These are phyloP conservation scores for Debaryomyces hansenii DNA, from an alignment of 805 yeast genomes.

Conservation along the genomic window DNA sequence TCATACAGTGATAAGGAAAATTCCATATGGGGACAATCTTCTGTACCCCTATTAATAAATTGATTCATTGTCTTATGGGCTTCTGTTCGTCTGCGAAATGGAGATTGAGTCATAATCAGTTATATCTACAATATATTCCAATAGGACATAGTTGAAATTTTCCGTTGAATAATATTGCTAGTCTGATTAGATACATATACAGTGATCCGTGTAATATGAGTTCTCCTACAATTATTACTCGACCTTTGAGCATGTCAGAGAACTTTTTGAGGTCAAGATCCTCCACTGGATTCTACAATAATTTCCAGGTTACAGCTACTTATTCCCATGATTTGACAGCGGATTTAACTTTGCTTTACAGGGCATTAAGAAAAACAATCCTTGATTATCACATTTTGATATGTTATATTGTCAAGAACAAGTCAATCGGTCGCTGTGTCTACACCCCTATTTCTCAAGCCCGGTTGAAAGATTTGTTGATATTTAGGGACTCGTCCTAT, in stretches of 20 bases:
- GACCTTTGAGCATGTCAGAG: slow-evolving; percentile 32
- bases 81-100: no score
- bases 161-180: no score
- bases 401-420: slow-evolving; percentile 29
- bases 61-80: no score
- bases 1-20: no score
- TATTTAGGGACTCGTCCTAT: slow-evolving; percentile 11
- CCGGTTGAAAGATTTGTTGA: slow-evolving; percentile 26
- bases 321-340: slow-evolving; percentile 21
- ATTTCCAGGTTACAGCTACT: slow-evolving; percentile 33
- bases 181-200: no score
- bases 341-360: slow-evolving; percentile 15
- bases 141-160: no score
- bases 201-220: background rate
- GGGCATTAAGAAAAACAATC: slow-evolving; percentile 30
- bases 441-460: slow-evolving; percentile 25
- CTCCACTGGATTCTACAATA: slow-evolving; percentile 26
- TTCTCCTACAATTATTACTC: slow-evolving; percentile 1
- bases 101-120: no score
- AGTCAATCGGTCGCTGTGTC: slow-evolving; percentile 6
- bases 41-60: no score
- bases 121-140: no score
- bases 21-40: no score
- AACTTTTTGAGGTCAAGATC: slow-evolving; percentile 36
- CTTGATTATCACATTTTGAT: slow-evolving; percentile 34